Conservation (phyloP, 1,139 yeast genomes). For the Lodderomyces parapsilosis region DNA sequence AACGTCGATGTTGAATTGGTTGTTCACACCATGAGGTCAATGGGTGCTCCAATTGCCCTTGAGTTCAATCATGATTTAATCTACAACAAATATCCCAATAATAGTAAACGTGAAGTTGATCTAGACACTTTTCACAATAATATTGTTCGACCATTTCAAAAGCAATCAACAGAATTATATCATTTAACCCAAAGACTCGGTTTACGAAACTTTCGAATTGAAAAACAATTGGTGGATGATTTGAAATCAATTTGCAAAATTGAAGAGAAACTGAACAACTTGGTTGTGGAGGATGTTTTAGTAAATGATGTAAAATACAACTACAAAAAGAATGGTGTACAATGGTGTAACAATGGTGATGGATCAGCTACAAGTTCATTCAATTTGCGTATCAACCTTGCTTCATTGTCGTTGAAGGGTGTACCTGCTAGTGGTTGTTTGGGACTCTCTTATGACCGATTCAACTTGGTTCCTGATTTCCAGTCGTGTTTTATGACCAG, state of each 20-base stretch:
- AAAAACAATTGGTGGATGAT: constrained; percentile 31
- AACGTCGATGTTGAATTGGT: constrained; percentile 29
- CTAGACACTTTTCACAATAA: constrained; percentile 26
- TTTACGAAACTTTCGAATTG: constrained; percentile 27
- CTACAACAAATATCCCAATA: constrained; percentile 20
- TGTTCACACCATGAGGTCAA: constrained; percentile 33
- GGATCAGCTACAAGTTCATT: constrained; percentile 10
- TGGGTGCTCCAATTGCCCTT: constrained; percentile 33
- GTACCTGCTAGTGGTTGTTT: neutral
- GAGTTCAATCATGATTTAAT: constrained; percentile 43
- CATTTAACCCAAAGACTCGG: constrained; percentile 23
- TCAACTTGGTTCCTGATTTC: constrained; percentile 39
- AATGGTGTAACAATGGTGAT: constrained; percentile 4
- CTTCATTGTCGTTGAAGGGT: constrained; percentile 13
- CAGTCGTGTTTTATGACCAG: constrained; percentile 38
- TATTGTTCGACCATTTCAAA: constrained; percentile 23
- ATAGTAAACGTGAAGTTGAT: constrained; percentile 17
- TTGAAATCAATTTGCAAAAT: constrained; percentile 28
- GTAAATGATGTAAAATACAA: constrained; percentile 9
- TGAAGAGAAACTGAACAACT: constrained; percentile 28
- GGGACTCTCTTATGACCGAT: constrained; percentile 14
- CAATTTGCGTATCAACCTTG: constrained; percentile 12
- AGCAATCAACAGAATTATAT: constrained; percentile 21
- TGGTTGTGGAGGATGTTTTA: constrained; percentile 19
- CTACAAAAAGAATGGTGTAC: constrained; percentile 6